Percentiles rank a stretch among this genome's conserved stretches.
Conservation (phyloP, 163 green algal genomes). For the Volvox carteri region DNA sequence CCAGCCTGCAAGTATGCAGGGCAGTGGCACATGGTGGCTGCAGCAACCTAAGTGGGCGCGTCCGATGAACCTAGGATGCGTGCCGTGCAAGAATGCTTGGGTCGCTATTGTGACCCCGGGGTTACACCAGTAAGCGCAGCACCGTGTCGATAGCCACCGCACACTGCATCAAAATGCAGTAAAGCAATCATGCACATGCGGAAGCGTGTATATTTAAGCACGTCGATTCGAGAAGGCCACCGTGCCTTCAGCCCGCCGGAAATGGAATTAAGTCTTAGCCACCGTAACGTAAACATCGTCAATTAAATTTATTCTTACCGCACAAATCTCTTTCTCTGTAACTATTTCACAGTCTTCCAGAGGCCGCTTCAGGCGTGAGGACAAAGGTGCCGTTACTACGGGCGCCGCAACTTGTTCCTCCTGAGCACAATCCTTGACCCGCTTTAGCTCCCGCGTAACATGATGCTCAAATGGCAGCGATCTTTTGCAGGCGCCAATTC, state of each 20-base stretch:
- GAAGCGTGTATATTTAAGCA: too few species aligned
- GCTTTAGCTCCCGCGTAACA: not conserved
- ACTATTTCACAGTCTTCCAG: not conserved
- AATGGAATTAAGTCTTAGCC: not conserved
- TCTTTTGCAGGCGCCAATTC: not conserved
- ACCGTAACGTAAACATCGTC: not conserved
- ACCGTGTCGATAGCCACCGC: too few species aligned
- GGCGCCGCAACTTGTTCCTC: not conserved
- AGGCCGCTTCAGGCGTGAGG: not conserved
- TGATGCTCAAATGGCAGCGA: not conserved
- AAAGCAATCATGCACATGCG: too few species aligned
- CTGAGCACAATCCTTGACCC: not conserved
- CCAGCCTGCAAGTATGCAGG: not conserved
- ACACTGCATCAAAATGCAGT: too few species aligned
- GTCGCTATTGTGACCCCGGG: too few species aligned
- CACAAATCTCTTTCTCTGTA: not conserved
- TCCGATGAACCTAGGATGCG: too few species aligned
- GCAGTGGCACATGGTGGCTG: too few species aligned
- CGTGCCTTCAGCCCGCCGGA: not conserved
- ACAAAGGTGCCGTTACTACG: not conserved
- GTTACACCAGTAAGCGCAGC: too few species aligned
- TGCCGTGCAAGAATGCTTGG: too few species aligned
- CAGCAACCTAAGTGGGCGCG: too few species aligned
- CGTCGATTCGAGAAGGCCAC: too few species aligned
- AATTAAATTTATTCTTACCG: not conserved